Evolutionary conservation across 2,329 filamentous ascomycete genomes (phyloP), one percentile per base, ranked within the genome.

Genomic region (Fusarium coicis): DNA sequence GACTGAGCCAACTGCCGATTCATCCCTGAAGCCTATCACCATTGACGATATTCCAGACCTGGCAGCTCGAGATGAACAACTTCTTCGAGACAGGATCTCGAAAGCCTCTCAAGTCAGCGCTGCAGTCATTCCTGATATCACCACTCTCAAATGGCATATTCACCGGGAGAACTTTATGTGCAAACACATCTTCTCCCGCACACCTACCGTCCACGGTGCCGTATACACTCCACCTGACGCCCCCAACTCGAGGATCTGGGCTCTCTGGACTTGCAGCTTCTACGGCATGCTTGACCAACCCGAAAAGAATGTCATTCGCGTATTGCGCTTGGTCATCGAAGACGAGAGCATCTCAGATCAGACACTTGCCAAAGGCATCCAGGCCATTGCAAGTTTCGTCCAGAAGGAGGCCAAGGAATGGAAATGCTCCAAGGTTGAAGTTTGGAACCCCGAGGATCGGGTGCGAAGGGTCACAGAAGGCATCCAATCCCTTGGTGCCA

Each of bases 131-230:
- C 82, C 82, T 0, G 78, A 81, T 39, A 49, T 77, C 7, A 76
- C 77, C n/a, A 78, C 77, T 11, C 65, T 81, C 5, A 70, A 75
- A 87, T 96, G 44, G 93, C 93, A 44, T 84, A 95, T 70, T 75
- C 90, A 53, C 92, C 90, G 96, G 54, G 94, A 97, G 82, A 91
- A 95, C 55, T 96, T 93, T 80, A 91, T 96, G 78, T 89, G 88
- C 10, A 86, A 87, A 61, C 87, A 90, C 70, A 84, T 95, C 10
- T 88, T 92, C 73, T 84, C 87, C 5, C 79, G 77, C 42, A 82
- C 80, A 1, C 92, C 93, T 1, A 78, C 84, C 2, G 84, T 93
- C 61, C 92, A 93, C 77, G 95, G 95, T 19, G 94, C 93, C 5
- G 85, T 94, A 3, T 89, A 91, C 47, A 86, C 86, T 10, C 82